A percentile compares a stretch with the other conserved stretches of the same genome.
These are phyloP conservation scores for Fusarium avenaceum DNA, from an alignment of 2,329 filamentous ascomycete species.

Conservation along the genomic window DNA sequence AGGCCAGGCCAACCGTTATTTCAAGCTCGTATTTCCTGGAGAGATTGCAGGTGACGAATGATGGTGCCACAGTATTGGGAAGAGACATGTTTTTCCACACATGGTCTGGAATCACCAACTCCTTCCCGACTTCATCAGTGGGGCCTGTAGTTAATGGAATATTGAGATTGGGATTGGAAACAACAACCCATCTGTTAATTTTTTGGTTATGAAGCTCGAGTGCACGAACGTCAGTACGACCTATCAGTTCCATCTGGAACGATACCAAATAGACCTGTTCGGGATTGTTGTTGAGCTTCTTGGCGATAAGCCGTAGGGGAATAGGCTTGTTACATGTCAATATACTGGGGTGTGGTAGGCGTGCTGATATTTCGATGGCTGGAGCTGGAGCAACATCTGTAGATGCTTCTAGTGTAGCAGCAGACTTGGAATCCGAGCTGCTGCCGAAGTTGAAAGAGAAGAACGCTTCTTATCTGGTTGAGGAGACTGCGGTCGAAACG, in stretches of 20 bases:
- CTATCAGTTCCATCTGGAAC: conserved; percentile 85
- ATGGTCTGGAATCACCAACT: conserved; percentile 76
- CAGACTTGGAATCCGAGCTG: conserved; percentile 47
- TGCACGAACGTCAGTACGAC: conserved; percentile 82
- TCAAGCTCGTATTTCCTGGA: conserved; percentile 86
- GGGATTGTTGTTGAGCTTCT: conserved; percentile 76
- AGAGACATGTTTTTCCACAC: conserved; percentile 80
- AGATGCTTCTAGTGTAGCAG: conserved; percentile 45
- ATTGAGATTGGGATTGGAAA: conserved; percentile 77
- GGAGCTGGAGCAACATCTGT: conserved; percentile 61
- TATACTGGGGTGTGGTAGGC: conserved; percentile 88
- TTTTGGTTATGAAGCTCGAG: conserved; percentile 81
- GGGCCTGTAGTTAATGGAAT: conserved; percentile 73
- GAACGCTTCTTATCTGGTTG: conserved; percentile 64
- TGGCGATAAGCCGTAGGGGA: conserved; percentile 83
- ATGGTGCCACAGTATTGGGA: conserved; percentile 88
- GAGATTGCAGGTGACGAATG: conserved; percentile 91
- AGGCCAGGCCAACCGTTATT: conserved; percentile 81
- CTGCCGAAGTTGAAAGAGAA: conserved; percentile 68
- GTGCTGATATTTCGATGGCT: conserved; percentile 80
- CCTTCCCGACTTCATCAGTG: conserved; percentile 71
- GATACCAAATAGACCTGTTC: conserved; percentile 82
- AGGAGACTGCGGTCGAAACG: conserved; percentile 63
- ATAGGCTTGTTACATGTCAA: conserved; percentile 90
- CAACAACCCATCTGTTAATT: conserved; percentile 79